A percentile compares a stretch with the other conserved stretches of the same genome.
phyloP scores from a whole-genome alignment of 768 basidiomycete species.

The Tylopilus felleus region DNA sequence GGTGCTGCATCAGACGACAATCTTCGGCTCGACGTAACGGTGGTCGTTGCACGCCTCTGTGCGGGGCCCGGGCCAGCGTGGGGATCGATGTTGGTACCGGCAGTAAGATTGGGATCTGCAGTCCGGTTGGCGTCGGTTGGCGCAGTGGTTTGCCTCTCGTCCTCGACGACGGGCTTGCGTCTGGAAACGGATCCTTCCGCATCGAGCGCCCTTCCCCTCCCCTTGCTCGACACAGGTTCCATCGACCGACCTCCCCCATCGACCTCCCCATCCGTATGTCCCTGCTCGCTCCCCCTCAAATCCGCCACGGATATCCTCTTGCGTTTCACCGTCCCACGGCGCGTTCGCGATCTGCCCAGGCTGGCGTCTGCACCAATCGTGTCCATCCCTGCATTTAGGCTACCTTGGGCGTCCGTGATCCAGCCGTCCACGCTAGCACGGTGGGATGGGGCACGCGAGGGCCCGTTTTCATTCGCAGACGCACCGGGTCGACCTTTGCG shows the following conservation, averaged over 20 bases:
- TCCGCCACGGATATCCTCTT: conserved; percentile 25
- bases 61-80: background rate
- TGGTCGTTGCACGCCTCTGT: conserved; percentile 4
- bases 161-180: background rate
- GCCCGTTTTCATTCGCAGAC: too few species aligned
- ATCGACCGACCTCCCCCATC: background rate
- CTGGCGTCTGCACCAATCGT: too few species aligned
- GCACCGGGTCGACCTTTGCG: conserved; percentile 18
- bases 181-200: background rate
- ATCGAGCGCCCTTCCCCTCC: background rate
- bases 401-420: conserved; percentile 15
- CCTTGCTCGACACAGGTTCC: background rate
- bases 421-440: conserved; percentile 14
- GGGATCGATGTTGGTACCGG: background rate
- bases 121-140: background rate
- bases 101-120: background rate
- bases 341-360: background rate
- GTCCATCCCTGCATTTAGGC: background rate
- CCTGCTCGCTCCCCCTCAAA: conserved; percentile 24
- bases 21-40: background rate
- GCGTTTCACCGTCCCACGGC: conserved; percentile 4
- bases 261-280: conserved; percentile 29
- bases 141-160: background rate
- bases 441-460: background rate
- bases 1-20: background rate